Conservation (phyloP, 441 rosid genomes). For the Syzygium malaccense region DNA sequence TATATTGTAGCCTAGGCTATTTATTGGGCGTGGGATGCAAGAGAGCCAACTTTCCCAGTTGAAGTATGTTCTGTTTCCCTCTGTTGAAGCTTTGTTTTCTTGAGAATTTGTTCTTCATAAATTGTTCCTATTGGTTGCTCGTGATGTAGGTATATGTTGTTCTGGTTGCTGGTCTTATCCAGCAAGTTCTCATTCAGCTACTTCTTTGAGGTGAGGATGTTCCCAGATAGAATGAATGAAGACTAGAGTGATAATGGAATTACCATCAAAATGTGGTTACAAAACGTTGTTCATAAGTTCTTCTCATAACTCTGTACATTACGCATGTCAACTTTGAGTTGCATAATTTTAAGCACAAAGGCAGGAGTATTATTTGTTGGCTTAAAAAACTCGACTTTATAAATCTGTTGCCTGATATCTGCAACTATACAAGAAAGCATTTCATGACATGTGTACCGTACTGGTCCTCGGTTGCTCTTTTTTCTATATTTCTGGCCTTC, state of each 20-base stretch:
- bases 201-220: constrained; percentile 68
- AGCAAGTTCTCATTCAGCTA: constrained; percentile 84
- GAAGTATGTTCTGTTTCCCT: constrained; percentile 48
- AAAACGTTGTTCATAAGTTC: not conserved
- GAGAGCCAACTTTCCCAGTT: constrained; percentile 87
- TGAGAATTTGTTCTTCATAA: not conserved
- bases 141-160: constrained; percentile 63
- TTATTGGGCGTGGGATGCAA: constrained; percentile 94
- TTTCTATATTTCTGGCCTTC: not conserved
- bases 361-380: not conserved
- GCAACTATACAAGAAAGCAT: not conserved
- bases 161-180: constrained; percentile 79
- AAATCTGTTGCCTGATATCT: not conserved
- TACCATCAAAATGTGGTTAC: not conserved
- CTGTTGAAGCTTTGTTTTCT: constrained; percentile 5
- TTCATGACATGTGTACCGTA: not conserved
- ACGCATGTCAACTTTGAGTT: not conserved
- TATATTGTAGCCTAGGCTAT: constrained; percentile 73
- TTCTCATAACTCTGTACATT: not conserved
- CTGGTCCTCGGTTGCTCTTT: not conserved
- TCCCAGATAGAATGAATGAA: not conserved
- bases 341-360: not conserved
- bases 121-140: constrained; percentile 2
- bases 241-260: not conserved
- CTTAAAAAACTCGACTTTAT: not conserved